These are phyloP conservation scores for Cotoneaster glaucophyllus DNA, from an alignment of 306 rosid genomes.

Conservation along the genomic window DNA sequence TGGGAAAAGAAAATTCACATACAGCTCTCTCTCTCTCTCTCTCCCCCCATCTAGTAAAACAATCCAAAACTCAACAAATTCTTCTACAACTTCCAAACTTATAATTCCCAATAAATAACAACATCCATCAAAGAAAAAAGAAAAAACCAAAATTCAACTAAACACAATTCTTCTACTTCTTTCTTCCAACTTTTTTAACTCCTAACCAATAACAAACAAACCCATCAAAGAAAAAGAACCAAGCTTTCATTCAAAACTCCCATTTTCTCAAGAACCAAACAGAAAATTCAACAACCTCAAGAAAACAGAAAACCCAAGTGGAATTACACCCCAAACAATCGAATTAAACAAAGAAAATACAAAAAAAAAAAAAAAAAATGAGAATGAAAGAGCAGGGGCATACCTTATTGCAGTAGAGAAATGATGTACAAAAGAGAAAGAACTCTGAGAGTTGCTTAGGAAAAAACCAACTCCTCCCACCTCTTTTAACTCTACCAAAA, in stretches of 20 bases:
- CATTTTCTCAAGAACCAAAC: slow-evolving; percentile 4
- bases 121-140: neutral
- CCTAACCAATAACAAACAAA: neutral
- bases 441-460: neutral
- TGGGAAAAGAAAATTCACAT: neutral
- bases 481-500: slow-evolving; percentile 16
- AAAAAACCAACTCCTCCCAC: neutral
- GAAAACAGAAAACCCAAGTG: slow-evolving; percentile 1
- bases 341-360: neutral
- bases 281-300: neutral
- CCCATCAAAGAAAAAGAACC: neutral
- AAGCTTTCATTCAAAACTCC: slow-evolving; percentile 1
- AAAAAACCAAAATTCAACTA: neutral
- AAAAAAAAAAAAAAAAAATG: neutral
- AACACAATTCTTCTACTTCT: neutral
- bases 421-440: neutral
- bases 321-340: slow-evolving; percentile 11
- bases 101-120: neutral
- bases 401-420: slow-evolving; percentile 25
- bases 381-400: neutral
- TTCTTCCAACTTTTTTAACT: neutral
- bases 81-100: neutral
- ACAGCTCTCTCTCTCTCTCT: neutral
- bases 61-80: neutral
- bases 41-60: no score